Base-by-base conservation (phyloP, 2,329 filamentous ascomycete genomes). In the Drechslerella stenobrocha region DNA sequence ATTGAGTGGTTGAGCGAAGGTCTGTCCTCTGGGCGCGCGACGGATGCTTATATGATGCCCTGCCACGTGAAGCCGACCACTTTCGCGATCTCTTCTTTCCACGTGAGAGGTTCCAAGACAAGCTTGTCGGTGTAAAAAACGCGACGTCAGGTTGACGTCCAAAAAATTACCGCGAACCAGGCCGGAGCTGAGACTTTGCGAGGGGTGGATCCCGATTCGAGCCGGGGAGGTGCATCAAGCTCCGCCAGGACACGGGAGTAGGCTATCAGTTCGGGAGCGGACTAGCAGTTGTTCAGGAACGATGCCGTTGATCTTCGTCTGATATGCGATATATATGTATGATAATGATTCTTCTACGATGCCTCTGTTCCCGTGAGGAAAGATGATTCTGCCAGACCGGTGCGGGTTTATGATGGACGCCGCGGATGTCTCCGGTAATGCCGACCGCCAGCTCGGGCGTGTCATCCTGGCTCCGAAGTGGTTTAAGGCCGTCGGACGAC, bases 151-250 rank as follows among this genome's bases (percentile, higher is more conserved):
- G 4, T 42, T 42, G 37, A 20, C 9, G 37, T 8, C 22, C n/a
- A n/a, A 18, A 42, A 20, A 42, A 42, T 42, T 42, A 42, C 37
- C 37, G 37, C 37, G 37, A 42, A 20, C 37, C 15, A 42, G 37
- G 37, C 18, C 11, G 11, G 11, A 5, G 28, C 28, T 30, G 11
- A 42, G 13, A 20, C 37, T 42, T 42, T 42, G 37, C 37, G 37
- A 42, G 18, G 9, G 37, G 4, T n/a, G n/a, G n/a, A n/a, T n/a
- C n/a, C 22, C 22, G 13, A 20, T 42, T 9, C 6, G 37, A 30
- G 28, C 28, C 28, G 11, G 11, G 28, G 28, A n/a, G n/a, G n/a
- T n/a, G n/a, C n/a, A n/a, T n/a, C n/a, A n/a, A n/a, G n/a, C n/a
- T n/a, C n/a, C n/a, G n/a, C n/a, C n/a, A n/a, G n/a, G n/a, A n/a